Evolutionary conservation across 306 rosid genomes (phyloP).

Genomic region (Arachis stenosperma): DNA sequence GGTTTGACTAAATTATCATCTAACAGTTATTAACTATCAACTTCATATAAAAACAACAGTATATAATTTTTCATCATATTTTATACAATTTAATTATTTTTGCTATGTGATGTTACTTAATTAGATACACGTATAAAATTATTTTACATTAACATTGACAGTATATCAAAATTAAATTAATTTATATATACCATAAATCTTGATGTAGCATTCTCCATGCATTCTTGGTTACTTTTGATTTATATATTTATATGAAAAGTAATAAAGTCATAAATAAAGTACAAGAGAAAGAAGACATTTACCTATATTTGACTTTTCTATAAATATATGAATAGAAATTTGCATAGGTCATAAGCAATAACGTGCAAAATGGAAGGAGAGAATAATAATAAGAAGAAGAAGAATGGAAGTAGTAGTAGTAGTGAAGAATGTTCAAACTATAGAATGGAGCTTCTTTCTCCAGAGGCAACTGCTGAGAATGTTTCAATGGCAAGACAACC

Average conservation of each 20-base stretch:
- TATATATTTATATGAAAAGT: constrained; percentile 53
- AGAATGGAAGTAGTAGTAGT: constrained; percentile 40
- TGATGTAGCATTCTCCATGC: not conserved
- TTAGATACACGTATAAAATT: no score
- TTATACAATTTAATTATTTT: no score
- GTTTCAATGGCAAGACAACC: constrained; percentile 58
- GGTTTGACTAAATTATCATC: no score
- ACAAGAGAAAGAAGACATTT: not conserved
- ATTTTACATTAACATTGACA: no score
- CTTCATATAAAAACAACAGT: no score
- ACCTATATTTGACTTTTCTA: no score
- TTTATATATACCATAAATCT: no score
- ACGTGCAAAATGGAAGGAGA: constrained; percentile 5
- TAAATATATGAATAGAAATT: no score
- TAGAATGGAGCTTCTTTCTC: constrained; percentile 77
- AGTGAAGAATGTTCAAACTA: constrained; percentile 57
- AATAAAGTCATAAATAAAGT: not conserved
- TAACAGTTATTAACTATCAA: no score
- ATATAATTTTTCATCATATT: no score
- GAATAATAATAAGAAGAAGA: constrained; percentile 19
- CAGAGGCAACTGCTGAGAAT: constrained; percentile 46
- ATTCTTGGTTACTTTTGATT: not conserved
- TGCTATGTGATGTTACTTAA: no score
- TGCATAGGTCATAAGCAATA: not conserved
- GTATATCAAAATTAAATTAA: no score